A percentile compares a stretch with the other conserved stretches of the same genome.
Conservation (phyloP, 2,329 filamentous ascomycete genomes). For the Calonectria montana region DNA sequence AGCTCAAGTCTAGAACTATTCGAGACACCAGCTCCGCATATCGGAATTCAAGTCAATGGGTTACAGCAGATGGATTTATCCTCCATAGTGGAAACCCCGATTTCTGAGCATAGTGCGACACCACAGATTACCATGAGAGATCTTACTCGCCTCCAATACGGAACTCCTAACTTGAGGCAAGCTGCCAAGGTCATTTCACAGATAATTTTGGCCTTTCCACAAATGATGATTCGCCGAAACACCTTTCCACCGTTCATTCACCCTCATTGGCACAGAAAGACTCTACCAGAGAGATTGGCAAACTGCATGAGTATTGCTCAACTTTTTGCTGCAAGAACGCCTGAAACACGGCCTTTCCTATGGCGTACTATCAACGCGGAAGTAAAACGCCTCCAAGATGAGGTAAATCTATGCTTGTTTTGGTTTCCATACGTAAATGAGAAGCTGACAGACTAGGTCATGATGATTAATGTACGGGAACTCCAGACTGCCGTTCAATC, state of each 20-base stretch:
- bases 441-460: constrained; percentile 16
- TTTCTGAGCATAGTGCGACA: neutral
- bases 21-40: neutral
- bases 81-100: too few relatives aligned
- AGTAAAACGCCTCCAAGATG: constrained; percentile 30
- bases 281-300: constrained; percentile 34
- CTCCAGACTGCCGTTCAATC: constrained; percentile 38
- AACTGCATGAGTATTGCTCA: constrained; percentile 43
- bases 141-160: constrained; percentile 27
- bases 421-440: too few relatives aligned
- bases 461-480: neutral
- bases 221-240: constrained; percentile 46
- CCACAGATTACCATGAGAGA: constrained; percentile 4
- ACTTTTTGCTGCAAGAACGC: constrained; percentile 35
- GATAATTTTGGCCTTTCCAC: constrained; percentile 42
- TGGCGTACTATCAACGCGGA: constrained; percentile 43
- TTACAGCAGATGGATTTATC: neutral
- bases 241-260: constrained; percentile 48
- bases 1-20: too few relatives aligned
- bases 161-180: constrained; percentile 17
- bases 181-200: constrained; percentile 39
- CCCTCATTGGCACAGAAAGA: constrained; percentile 35
- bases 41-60: neutral
- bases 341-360: constrained; percentile 38
- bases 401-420: too few relatives aligned